phyloP scores from a whole-genome alignment of 2,329 filamentous ascomycete genomes.

The Coniochaeta sp. region DNA sequence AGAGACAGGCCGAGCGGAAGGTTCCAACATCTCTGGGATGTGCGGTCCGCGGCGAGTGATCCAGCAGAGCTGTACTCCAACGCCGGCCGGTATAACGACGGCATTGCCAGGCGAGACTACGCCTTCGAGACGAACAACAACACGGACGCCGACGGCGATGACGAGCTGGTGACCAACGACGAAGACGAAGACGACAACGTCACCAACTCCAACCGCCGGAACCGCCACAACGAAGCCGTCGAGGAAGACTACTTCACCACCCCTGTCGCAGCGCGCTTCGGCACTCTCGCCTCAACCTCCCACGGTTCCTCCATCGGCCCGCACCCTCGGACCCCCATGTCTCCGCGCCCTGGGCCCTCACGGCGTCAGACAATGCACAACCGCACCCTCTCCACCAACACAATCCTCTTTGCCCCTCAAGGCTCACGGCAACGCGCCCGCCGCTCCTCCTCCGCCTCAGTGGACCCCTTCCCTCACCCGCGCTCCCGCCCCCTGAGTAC shows the following conservation, averaged over 20 bases:
- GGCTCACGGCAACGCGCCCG: constrained; percentile 25
- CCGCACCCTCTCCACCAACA: constrained; percentile 73
- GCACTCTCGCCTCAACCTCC: constrained; percentile 23
- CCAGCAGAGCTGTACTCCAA: constrained; percentile 55
- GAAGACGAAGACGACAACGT: constrained; percentile 54
- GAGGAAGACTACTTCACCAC: constrained; percentile 50
- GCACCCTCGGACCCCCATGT: constrained; percentile 12
- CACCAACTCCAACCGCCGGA: constrained; percentile 30
- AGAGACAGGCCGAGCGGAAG: constrained; percentile 41
- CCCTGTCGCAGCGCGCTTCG: constrained; percentile 35
- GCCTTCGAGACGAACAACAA: constrained; percentile 47
- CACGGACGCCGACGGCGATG: constrained; percentile 81
- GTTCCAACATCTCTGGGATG: constrained; percentile 45
- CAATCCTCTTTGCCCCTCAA: constrained; percentile 75
- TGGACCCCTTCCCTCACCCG: constrained; percentile 20
- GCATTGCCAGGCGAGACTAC: constrained; percentile 31
- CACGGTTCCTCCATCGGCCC: constrained; percentile 15
- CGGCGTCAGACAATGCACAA: constrained; percentile 45
- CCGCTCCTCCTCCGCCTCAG: constrained; percentile 37
- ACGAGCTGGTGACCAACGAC: constrained; percentile 79
- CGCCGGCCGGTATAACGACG: constrained; percentile 20
- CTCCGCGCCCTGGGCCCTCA: constrained; percentile 17
- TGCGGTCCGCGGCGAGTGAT: constrained; percentile 55
- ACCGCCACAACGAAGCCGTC: constrained; percentile 19
- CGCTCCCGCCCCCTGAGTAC: constrained; percentile 29